Percentiles rank a stretch among this genome's conserved stretches.
These are phyloP conservation scores for Neolentinus lepideus DNA, from an alignment of 1,284 basidiomycete genomes.

Conservation along the genomic window DNA sequence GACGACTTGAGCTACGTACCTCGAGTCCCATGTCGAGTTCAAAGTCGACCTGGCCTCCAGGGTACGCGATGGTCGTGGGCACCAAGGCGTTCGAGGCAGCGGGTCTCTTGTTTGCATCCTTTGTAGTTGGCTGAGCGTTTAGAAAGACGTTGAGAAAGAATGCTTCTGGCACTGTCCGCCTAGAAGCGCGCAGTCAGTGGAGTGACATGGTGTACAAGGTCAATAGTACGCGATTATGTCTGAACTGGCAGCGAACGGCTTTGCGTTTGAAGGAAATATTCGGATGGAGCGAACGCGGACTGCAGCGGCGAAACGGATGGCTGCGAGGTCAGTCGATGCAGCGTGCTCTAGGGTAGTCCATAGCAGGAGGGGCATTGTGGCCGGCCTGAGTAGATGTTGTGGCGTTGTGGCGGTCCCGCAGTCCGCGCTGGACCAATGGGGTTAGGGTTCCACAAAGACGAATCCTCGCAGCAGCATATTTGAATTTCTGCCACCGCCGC, in stretches of 20 bases:
- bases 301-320: slow-evolving; percentile 55
- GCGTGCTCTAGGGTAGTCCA: slow-evolving; percentile 61
- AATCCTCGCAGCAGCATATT: not conserved
- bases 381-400: not conserved
- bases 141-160: slow-evolving; percentile 71
- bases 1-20: slow-evolving; percentile 27
- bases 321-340: slow-evolving; percentile 50
- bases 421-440: not conserved
- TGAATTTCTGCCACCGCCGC: not conserved
- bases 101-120: slow-evolving; percentile 47
- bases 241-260: slow-evolving; percentile 52
- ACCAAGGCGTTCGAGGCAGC: slow-evolving; percentile 62
- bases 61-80: slow-evolving; percentile 64
- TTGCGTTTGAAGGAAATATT: slow-evolving; percentile 52
- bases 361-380: slow-evolving; percentile 45
- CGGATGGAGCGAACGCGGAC: slow-evolving; percentile 56
- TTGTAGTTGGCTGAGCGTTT: slow-evolving; percentile 45
- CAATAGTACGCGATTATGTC: slow-evolving; percentile 49
- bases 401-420: not conserved
- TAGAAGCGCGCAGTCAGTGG: slow-evolving; percentile 18
- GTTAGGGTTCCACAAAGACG: not conserved
- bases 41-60: slow-evolving; percentile 62
- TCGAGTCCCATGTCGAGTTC: slow-evolving; percentile 61
- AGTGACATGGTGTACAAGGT: not conserved
- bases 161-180: slow-evolving; percentile 60